phyloP scores from a whole-genome alignment of 371 early-diverging fungal species.

The Chytridiales sp. region DNA sequence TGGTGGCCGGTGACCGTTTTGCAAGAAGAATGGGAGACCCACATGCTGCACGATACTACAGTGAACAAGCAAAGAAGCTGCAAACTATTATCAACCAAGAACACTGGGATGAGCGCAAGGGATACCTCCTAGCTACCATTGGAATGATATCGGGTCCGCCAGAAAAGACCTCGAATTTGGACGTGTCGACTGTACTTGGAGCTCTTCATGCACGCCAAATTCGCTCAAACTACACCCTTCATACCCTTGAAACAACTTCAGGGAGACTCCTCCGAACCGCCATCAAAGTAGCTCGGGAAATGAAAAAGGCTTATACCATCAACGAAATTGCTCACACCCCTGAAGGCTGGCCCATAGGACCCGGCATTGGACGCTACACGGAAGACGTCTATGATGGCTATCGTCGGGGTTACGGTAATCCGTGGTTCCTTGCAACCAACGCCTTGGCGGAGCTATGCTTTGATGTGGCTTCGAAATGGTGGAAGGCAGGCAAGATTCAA shows the following conservation, averaged over 20 bases:
- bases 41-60: slow-evolving; percentile 4
- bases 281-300: neutral
- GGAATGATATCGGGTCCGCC: neutral
- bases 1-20: slow-evolving; percentile 1
- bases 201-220: slow-evolving; percentile 1
- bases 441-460: slow-evolving; percentile 66
- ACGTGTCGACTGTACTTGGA: slow-evolving; percentile 5
- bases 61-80: neutral
- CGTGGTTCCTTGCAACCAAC: slow-evolving; percentile 26
- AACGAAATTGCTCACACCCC: neutral
- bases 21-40: slow-evolving; percentile 1
- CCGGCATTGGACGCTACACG: slow-evolving; percentile 70
- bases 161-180: slow-evolving; percentile 5
- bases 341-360: slow-evolving; percentile 14
- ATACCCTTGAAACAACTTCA: neutral
- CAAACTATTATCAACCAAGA: neutral
- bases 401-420: slow-evolving; percentile 15
- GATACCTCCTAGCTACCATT: neutral
- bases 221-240: neutral
- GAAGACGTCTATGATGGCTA: slow-evolving; percentile 42
- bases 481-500: neutral
- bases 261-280: slow-evolving; percentile 8
- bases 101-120: neutral
- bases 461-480: slow-evolving; percentile 1
- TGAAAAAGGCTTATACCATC: neutral